Evolutionary conservation across 2,329 filamentous ascomycete species (phyloP).

Genomic region (Xylariaceae sp.): DNA sequence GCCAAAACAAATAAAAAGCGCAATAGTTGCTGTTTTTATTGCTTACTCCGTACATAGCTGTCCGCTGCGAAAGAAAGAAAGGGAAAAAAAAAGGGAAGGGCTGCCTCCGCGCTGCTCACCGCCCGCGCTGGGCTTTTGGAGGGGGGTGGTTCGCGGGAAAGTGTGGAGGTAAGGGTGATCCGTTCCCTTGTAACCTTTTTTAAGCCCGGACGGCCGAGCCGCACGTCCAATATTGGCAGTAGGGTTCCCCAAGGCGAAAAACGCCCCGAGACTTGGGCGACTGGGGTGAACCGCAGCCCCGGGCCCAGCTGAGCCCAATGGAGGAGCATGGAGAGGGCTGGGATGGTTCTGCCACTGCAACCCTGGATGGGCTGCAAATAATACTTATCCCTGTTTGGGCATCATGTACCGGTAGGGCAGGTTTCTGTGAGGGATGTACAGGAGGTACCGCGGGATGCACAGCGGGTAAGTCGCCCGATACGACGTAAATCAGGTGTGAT

Average conservation of each 20-base stretch:
- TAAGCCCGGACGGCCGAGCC: too few relatives aligned
- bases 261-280: constrained; percentile 13
- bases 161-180: too few relatives aligned
- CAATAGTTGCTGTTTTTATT: neutral
- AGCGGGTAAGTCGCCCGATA: constrained; percentile 3
- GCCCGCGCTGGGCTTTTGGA: too few relatives aligned
- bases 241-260: neutral
- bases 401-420: neutral
- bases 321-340: constrained; percentile 1
- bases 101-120: too few relatives aligned
- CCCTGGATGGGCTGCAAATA: neutral
- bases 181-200: too few relatives aligned
- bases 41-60: neutral
- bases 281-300: constrained; percentile 18
- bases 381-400: neutral
- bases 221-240: constrained; percentile 1
- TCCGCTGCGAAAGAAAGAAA: too few relatives aligned
- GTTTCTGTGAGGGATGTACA: neutral
- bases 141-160: too few relatives aligned
- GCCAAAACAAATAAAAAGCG: neutral
- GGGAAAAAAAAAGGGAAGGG: too few relatives aligned
- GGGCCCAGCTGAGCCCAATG: constrained; percentile 15
- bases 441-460: neutral
- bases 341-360: constrained; percentile 7
- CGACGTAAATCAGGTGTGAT: neutral